Evolutionary conservation across 2,329 filamentous ascomycete genomes (phyloP), one percentile per base, ranked within the genome.

Genomic region (Macrophomina pseudophaseolina): DNA sequence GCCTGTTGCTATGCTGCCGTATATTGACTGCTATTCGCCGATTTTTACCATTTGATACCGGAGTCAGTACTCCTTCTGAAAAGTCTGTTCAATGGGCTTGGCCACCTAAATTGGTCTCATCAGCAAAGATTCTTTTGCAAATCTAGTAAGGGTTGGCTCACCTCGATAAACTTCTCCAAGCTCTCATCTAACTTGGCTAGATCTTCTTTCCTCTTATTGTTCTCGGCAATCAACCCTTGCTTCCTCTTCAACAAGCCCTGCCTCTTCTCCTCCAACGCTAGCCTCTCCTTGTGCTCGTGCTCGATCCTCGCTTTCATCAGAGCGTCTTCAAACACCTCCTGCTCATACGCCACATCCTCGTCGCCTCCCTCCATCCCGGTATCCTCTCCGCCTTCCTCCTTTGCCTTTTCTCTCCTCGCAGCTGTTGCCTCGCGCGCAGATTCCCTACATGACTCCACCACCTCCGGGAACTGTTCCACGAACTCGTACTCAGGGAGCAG

Each of bases 201-300:
- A 74, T 98, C 93, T 66, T 97, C 94, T 77, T 97, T 97, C 71
- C 94, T 87, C 80, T 93, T 93, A 81, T 96, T 97, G 77, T 97
- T 97, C 76, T 91, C 88, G 40, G 87, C 86, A 69, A 90, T 88
- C 68, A 92, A 78, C 3, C 84, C 86, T 73, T 91, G 88, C 74
- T 91, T 92, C 78, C 87, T 86, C 79, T 89, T 83, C 66, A 84
- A 75, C 71, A 86, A 75, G 64, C 78, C 80, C 76, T 93, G 90
- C 60, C 94, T 86, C 72, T 93, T 89, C 77, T 93, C 90, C 79
- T 99, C 95, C 35, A 98, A 82, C 49, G 89, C 88, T 78, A 97
- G 90, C 44, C 95, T 89, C 75, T 96, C 93, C 12, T 87, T 86
- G 71, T 93, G 88, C 81, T 99, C 95, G 76, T 98, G 91, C 70